Evolutionary conservation across 176 grass and related monocot species (phyloP).

Genomic region (Coix lacrymajobi): DNA sequence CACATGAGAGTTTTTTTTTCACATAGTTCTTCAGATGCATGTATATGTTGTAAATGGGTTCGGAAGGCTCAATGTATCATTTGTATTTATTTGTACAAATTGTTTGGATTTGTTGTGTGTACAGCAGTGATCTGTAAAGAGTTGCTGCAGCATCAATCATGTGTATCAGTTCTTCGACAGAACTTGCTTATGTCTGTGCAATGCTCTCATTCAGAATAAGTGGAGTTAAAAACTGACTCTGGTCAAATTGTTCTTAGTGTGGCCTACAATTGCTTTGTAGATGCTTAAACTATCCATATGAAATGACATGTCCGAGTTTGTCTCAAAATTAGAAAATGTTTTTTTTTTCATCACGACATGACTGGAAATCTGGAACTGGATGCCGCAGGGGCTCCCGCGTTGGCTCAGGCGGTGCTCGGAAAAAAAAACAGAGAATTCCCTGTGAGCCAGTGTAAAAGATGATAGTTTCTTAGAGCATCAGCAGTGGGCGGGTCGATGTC

Average conservation of each 20-base stretch:
- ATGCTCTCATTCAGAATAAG: neutral
- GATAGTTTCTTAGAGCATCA: too few relatives aligned
- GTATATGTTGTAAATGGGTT: neutral
- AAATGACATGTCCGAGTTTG: too few relatives aligned
- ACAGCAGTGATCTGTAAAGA: neutral
- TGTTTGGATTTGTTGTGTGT: neutral
- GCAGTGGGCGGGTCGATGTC: too few relatives aligned
- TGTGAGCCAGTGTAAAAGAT: too few relatives aligned
- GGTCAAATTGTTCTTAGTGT: neutral
- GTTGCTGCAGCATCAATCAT: neutral
- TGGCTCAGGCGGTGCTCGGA: too few relatives aligned
- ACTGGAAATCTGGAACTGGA: neutral
- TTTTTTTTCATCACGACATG: neutral
- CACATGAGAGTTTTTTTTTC: neutral
- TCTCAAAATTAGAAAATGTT: neutral
- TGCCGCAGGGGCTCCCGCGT: too few relatives aligned
- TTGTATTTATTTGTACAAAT: neutral
- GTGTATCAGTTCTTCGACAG: neutral
- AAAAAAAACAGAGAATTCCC: too few relatives aligned
- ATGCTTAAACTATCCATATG: neutral
- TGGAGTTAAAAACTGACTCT: neutral
- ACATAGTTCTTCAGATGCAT: neutral
- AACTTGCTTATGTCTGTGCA: neutral
- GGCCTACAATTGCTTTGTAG: neutral
- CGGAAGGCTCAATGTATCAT: neutral